A percentile compares a stretch with the other conserved stretches of the same genome.
phyloP scores from a whole-genome alignment of 2,329 filamentous ascomycete genomes.

The Gaeumannomyces sp. region DNA sequence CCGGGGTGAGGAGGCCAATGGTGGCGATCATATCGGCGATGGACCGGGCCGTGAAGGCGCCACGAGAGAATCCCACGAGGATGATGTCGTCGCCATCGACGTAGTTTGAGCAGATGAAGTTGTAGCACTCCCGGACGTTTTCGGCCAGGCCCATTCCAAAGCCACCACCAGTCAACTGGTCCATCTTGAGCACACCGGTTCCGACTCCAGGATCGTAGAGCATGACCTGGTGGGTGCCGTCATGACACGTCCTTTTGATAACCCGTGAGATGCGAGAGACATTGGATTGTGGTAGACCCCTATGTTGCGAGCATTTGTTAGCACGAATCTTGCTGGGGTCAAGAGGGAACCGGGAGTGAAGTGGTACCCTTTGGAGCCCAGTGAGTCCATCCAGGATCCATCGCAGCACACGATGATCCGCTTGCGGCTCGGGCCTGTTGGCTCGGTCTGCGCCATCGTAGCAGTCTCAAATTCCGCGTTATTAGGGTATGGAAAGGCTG shows the following conservation, averaged over 20 bases:
- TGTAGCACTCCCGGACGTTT: conserved; percentile 31
- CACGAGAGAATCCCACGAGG: conserved; percentile 32
- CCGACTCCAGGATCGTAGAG: conserved; percentile 27
- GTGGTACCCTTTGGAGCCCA: conserved; percentile 3
- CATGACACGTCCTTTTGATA: conserved; percentile 19
- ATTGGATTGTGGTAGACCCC: conserved; percentile 22
- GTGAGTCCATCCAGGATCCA: conserved; percentile 10
- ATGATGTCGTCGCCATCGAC: conserved; percentile 29
- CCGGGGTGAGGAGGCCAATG: conserved; percentile 34
- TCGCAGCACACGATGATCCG: conserved; percentile 10
- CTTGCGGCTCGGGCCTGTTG: background rate
- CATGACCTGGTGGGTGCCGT: conserved; percentile 24
- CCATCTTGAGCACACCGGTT: conserved; percentile 21
- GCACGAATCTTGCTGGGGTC: no score
- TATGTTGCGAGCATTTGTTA: background rate
- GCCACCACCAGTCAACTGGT: conserved; percentile 24
- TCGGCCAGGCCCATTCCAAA: conserved; percentile 28
- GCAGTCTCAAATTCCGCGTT: no score
- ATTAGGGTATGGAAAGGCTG: no score
- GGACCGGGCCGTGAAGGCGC: conserved; percentile 34
- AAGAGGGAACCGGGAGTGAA: background rate
- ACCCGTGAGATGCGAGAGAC: conserved; percentile 24
- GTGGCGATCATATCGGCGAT: conserved; percentile 31
- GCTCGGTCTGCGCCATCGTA: background rate
- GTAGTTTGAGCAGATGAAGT: conserved; percentile 33